phyloP scores from a whole-genome alignment of 257 asterid genomes.

The Primulina huaijiensis region DNA sequence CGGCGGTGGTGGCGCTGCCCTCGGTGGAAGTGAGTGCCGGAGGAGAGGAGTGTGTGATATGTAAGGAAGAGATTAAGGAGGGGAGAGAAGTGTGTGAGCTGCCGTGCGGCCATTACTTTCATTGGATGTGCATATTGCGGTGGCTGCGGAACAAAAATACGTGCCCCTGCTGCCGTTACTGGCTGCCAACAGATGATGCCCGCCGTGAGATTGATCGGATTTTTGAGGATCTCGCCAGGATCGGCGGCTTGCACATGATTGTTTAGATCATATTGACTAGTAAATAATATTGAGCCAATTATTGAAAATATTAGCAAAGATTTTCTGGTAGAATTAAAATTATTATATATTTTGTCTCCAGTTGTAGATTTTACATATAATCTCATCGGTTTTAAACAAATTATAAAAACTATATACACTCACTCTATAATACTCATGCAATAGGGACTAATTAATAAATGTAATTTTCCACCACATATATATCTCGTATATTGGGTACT shows the following conservation, averaged over 20 bases:
- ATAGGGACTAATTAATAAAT: too few relatives aligned
- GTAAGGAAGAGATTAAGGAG: slow-evolving; percentile 65
- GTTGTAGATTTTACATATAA: too few relatives aligned
- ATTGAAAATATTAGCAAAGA: too few relatives aligned
- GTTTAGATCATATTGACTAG: neutral
- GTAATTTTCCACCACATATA: too few relatives aligned
- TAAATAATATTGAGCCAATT: neutral
- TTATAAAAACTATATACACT: too few relatives aligned
- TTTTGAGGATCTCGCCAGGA: slow-evolving; percentile 48
- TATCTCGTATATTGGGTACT: too few relatives aligned
- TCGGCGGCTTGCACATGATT: slow-evolving; percentile 25
- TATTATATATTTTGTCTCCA: too few relatives aligned
- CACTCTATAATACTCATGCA: too few relatives aligned
- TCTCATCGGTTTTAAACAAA: too few relatives aligned
- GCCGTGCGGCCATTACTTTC: slow-evolving; percentile 85
- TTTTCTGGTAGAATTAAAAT: too few relatives aligned
- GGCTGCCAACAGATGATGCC: slow-evolving; percentile 74
- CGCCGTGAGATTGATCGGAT: slow-evolving; percentile 70
- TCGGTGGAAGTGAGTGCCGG: slow-evolving; percentile 46
- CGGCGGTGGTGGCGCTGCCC: slow-evolving; percentile 65
- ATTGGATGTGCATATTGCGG: slow-evolving; percentile 71
- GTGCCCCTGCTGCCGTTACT: slow-evolving; percentile 86
- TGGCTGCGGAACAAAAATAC: slow-evolving; percentile 73
- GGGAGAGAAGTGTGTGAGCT: slow-evolving; percentile 85
- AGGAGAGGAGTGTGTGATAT: slow-evolving; percentile 68